phyloP scores from a whole-genome alignment of 805 yeast genomes.

The Saccharomyces mikatae region DNA sequence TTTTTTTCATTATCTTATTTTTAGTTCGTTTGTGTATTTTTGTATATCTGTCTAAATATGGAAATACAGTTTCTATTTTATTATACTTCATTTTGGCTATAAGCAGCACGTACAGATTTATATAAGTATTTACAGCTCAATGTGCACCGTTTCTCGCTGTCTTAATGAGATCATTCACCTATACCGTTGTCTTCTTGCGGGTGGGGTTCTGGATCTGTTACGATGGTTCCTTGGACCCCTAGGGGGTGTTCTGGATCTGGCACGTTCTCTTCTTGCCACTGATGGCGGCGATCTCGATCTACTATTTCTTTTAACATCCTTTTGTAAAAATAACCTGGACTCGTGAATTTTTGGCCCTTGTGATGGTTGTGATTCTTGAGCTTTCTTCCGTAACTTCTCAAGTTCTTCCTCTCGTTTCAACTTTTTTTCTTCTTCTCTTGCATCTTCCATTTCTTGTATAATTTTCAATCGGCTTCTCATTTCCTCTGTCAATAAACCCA shows the following conservation, averaged over 20 bases:
- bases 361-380: not conserved
- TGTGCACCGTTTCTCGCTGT: constrained; percentile 1
- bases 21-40: constrained; percentile 2
- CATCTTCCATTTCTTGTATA: constrained; percentile 26
- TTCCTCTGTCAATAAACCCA: constrained; percentile 73
- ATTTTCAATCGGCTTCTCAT: constrained; percentile 54
- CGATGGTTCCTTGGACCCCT: constrained; percentile 9
- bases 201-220: constrained; percentile 18
- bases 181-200: constrained; percentile 11
- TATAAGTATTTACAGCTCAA: not conserved
- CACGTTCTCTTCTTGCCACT: constrained; percentile 1
- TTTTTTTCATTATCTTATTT: not conserved
- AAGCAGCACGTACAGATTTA: not conserved
- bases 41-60: constrained; percentile 12
- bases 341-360: not conserved
- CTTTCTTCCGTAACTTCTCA: not conserved
- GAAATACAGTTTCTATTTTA: constrained; percentile 6
- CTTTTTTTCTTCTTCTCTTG: constrained; percentile 6
- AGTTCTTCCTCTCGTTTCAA: not conserved
- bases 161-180: constrained; percentile 11
- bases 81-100: not conserved
- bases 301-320: not conserved
- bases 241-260: constrained; percentile 7
- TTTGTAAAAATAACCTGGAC: not conserved
- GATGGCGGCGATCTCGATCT: not conserved